A percentile compares a stretch with the other conserved stretches of the same genome.
Conservation (phyloP, 805 yeast species). For the Babjeviella inositovora region DNA sequence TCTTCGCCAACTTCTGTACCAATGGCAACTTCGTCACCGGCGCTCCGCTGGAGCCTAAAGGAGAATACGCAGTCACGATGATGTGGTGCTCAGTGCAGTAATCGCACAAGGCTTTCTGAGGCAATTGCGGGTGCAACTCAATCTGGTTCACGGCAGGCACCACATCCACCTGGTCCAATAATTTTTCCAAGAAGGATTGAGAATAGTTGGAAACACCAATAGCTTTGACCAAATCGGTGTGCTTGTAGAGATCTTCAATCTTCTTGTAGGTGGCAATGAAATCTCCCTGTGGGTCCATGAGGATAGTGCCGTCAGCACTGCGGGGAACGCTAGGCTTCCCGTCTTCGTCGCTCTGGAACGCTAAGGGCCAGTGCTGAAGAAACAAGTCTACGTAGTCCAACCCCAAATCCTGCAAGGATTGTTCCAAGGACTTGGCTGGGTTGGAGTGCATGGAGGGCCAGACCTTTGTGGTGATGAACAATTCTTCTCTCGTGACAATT, state of each 20-base stretch:
- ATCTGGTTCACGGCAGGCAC: constrained; percentile 42
- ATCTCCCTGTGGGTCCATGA: constrained; percentile 17
- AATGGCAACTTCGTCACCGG: constrained; percentile 38
- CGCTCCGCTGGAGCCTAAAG: constrained; percentile 51
- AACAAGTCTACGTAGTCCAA: constrained; percentile 27
- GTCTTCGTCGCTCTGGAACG: constrained; percentile 19
- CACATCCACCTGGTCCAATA: constrained; percentile 23
- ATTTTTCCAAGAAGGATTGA: constrained; percentile 16
- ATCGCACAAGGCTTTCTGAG: constrained; percentile 19
- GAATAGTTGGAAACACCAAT: constrained; percentile 46
- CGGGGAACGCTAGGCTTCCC: constrained; percentile 19
- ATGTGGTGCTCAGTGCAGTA: constrained; percentile 19
- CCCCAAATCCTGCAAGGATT: constrained; percentile 20
- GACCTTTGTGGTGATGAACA: constrained; percentile 4
- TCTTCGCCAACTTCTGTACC: constrained; percentile 35
- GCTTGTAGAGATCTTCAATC: constrained; percentile 11
- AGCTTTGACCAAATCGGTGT: constrained; percentile 21
- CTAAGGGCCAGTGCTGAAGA: constrained; percentile 34
- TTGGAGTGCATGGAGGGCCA: constrained; percentile 19
- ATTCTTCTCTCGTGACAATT: constrained; percentile 4
- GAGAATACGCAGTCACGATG: constrained; percentile 37
- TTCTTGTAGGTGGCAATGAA: constrained; percentile 13
- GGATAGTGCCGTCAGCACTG: constrained; percentile 16
- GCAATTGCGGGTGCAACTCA: constrained; percentile 17
- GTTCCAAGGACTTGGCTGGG: constrained; percentile 21